Conservation (phyloP, 202 grass and related monocot genomes). For the Tripidium arundinaceum region DNA sequence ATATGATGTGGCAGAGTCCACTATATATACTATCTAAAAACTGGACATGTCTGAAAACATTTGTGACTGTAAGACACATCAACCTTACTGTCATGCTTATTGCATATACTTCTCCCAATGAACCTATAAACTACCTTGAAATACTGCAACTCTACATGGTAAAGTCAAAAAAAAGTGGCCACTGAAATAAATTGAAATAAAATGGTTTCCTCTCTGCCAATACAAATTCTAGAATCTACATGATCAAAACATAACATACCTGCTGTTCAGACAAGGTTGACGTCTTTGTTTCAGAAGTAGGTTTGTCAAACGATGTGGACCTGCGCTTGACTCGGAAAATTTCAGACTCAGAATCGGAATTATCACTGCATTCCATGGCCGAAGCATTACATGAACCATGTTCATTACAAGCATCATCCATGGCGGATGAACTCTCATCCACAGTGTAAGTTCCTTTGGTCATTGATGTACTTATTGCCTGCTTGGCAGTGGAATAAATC, state of each 20-base stretch:
- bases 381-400: conserved; percentile 39
- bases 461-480: neutral
- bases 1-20: neutral
- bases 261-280: conserved; percentile 56
- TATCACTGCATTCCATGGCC: conserved; percentile 50
- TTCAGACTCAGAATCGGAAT: conserved; percentile 82
- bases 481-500: conserved; percentile 15
- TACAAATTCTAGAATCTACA: neutral
- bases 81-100: neutral
- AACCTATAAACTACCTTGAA: neutral
- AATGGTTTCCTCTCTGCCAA: neutral
- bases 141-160: neutral
- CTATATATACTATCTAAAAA: neutral
- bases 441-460: conserved; percentile 23
- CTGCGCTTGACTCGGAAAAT: conserved; percentile 88
- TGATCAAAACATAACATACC: conserved; percentile 38
- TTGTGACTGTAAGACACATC: neutral
- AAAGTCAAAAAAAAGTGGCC: neutral
- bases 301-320: conserved; percentile 35
- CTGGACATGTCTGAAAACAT: neutral
- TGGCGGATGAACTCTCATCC: conserved; percentile 30
- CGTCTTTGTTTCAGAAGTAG: conserved; percentile 32
- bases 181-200: neutral
- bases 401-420: conserved; percentile 36
- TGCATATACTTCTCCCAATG: neutral